A percentile compares a stretch with the other conserved stretches of the same genome.
Conservation (phyloP, 2,329 filamentous ascomycete genomes). For the Fusarium pseudoanthophilum region DNA sequence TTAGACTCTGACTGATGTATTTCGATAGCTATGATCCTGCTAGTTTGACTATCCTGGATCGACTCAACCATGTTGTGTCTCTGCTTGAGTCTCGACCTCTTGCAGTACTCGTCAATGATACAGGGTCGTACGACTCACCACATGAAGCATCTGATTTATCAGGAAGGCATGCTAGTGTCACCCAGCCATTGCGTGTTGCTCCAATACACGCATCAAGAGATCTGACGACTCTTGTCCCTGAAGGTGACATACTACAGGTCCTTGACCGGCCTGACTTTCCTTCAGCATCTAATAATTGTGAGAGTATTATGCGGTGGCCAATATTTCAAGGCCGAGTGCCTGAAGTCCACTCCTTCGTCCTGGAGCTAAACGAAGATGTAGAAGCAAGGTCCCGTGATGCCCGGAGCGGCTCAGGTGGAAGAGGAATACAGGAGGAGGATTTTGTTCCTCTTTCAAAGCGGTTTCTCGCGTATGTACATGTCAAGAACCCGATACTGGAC, state of each 20-base stretch:
- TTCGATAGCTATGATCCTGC: not conserved
- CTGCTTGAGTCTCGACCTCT: not conserved
- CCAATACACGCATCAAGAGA: not conserved
- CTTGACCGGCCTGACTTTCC: not conserved
- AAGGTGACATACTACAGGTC: not conserved
- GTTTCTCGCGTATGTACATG: not conserved
- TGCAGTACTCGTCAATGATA: not conserved
- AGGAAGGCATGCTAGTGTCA: rapidly evolving
- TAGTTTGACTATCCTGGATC: not conserved
- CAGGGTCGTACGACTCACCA: rapidly evolving
- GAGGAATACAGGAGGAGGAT: not conserved
- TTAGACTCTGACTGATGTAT: rapidly evolving
- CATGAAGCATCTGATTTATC: too few relatives aligned
- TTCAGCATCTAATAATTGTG: not conserved
- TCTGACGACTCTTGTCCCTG: not conserved
- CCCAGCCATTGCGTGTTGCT: not conserved
- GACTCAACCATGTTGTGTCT: not conserved
- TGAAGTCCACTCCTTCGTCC: not conserved
- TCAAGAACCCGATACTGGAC: not conserved
- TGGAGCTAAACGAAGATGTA: not conserved
- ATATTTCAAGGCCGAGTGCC: not conserved
- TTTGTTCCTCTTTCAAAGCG: not conserved
- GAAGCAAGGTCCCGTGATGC: not conserved
- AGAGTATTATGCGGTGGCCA: not conserved
- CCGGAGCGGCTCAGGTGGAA: not conserved